phyloP scores from a whole-genome alignment of 176 grass and related monocot species.

The Triticum monococcum region DNA sequence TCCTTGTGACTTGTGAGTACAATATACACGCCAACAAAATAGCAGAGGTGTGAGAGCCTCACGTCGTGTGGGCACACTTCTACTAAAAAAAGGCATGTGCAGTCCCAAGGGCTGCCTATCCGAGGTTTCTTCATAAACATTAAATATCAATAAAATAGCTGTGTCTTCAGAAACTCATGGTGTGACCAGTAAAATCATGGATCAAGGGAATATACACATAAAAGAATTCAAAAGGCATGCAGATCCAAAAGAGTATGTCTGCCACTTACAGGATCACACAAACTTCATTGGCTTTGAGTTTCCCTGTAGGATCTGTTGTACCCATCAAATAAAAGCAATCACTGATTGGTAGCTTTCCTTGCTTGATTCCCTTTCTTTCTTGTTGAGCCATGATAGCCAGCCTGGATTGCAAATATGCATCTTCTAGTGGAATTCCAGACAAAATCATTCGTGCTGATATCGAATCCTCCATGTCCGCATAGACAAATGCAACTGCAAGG shows the following conservation, averaged over 20 bases:
- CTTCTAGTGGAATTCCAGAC: constrained; percentile 51
- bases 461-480: constrained; percentile 66
- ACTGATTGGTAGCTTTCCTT: constrained; percentile 53
- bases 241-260: neutral
- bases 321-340: constrained; percentile 74
- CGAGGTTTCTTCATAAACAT: neutral
- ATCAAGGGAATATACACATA: neutral
- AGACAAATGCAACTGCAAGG: constrained; percentile 51
- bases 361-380: constrained; percentile 51
- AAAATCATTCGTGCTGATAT: constrained; percentile 56
- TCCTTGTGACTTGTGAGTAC: neutral
- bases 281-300: constrained; percentile 58
- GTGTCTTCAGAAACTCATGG: neutral
- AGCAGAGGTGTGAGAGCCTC: neutral
- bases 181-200: neutral
- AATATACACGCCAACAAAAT: neutral
- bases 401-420: constrained; percentile 50
- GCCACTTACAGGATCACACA: constrained; percentile 65
- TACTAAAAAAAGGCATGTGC: neutral
- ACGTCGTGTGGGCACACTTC: neutral
- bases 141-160: neutral
- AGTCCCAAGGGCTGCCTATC: neutral
- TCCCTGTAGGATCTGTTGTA: constrained; percentile 56
- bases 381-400: constrained; percentile 34
- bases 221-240: neutral